These are phyloP conservation scores for Voacanga thouarsii DNA, from an alignment of 257 asterid genomes.

Conservation along the genomic window DNA sequence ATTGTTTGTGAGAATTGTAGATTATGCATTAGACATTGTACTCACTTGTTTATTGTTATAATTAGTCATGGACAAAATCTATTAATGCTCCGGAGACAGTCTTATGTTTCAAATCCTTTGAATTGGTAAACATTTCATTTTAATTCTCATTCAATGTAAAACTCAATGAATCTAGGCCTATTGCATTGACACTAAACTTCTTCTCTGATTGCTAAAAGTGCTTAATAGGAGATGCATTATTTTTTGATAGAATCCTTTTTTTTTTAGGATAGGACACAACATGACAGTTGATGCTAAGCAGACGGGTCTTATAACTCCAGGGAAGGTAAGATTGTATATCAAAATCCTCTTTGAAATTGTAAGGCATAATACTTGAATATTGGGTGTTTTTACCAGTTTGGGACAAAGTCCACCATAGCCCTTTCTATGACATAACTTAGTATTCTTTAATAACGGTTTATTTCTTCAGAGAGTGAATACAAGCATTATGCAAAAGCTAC, in stretches of 20 bases:
- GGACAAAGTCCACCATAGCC: neutral
- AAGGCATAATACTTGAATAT: neutral
- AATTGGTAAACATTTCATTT: too few relatives aligned
- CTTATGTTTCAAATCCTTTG: too few relatives aligned
- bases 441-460: neutral
- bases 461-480: neutral
- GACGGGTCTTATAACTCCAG: conserved; percentile 85
- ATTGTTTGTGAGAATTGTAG: neutral
- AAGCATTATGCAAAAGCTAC: neutral
- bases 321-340: conserved; percentile 57
- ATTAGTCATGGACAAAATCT: too few relatives aligned
- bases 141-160: neutral
- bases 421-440: neutral
- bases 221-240: neutral
- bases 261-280: conserved; percentile 88
- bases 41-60: too few relatives aligned
- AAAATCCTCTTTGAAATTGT: neutral
- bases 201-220: neutral
- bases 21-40: too few relatives aligned
- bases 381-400: neutral
- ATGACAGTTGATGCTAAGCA: conserved; percentile 90
- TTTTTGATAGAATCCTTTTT: conserved; percentile 19
- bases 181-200: neutral
- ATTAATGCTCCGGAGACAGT: too few relatives aligned
- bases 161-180: neutral